Evolutionary conservation across 2,329 filamentous ascomycete genomes (phyloP), one percentile per base, ranked within the genome.

Genomic region (Aureobasidium namibiae): DNA sequence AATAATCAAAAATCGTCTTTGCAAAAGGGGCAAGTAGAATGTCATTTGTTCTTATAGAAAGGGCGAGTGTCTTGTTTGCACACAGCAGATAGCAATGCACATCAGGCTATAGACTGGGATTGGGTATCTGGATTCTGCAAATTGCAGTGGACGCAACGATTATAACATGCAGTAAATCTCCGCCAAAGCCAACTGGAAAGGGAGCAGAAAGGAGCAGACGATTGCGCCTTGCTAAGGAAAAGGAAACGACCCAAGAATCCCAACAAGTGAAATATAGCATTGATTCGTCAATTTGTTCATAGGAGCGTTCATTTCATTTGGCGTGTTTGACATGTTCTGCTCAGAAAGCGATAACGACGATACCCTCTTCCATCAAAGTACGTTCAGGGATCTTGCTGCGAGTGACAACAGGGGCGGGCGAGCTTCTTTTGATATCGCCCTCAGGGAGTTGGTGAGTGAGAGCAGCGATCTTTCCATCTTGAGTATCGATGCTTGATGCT

Each of bases 301-400:
- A 52, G 48, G 23, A 39, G 23, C 48, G 48, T 52, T 26, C 18
- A 39, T 7, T 21, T 14, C 21, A 31, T 21, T 50, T 50, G 3
- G 10, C 38, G n/a, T 10, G 7, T 29, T 52, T 36, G 7, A 21
- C 1, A 11, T 26, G 23, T 26, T 14, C 3, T 6, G n/a, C 18
- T 26, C 13, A 41, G 39, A 56, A 57, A 29, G 54, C 42, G 34
- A 57, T 42, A 33, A 57, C 54, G 8, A 48, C 54, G n/a, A 38
- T 29, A 5, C 52, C 41, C 13, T 56, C 52, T 36, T 56, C 52
- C 52, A 56, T 34, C 39, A 56, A 24, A 1, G 52, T 44, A 14
- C 52, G 52, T 26, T 56, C 52, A 7, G 39, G 52, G 1, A 48
- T 48, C 42, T 57, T 57, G 33, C 16, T 48, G 10, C 42, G 54